Evolutionary conservation across 108 stramenopile species (phyloP).

Genomic region (Fistulifera solaris): DNA sequence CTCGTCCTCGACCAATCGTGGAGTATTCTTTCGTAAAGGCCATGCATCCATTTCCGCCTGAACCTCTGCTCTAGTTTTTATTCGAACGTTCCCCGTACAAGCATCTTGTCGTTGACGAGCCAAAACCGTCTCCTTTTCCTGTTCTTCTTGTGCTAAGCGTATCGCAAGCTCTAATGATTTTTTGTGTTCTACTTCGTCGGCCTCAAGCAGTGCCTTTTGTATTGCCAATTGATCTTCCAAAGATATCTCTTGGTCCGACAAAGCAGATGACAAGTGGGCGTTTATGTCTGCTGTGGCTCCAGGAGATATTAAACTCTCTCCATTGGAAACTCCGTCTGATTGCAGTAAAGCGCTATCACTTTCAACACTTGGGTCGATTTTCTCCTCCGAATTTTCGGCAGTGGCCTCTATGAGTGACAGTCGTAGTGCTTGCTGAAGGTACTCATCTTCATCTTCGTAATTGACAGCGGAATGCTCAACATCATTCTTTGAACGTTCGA

Average conservation of each 20-base stretch:
- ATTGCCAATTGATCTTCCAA: constrained; percentile 15
- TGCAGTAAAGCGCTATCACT: no score
- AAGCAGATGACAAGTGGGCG: no score
- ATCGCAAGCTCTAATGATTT: constrained; percentile 33
- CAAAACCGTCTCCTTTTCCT: constrained; percentile 13
- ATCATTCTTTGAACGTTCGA: no score
- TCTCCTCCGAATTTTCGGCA: no score
- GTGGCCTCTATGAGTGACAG: no score
- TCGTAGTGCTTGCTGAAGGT: no score
- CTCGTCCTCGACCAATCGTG: constrained; percentile 22
- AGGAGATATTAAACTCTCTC: no score
- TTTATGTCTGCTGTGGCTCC: no score
- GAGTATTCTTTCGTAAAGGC: constrained; percentile 9
- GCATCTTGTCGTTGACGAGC: constrained; percentile 31
- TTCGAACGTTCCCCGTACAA: constrained; percentile 30
- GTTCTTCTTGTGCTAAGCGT: constrained; percentile 1
- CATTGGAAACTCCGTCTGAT: no score
- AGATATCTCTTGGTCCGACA: constrained; percentile 3
- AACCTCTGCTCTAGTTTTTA: constrained; percentile 25
- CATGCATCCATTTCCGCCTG: constrained; percentile 9
- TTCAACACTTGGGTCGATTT: no score
- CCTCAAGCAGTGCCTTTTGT: constrained; percentile 19
- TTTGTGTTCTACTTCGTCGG: constrained; percentile 6
- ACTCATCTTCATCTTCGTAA: no score
- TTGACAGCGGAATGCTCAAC: no score